phyloP scores from a whole-genome alignment of 495 filamentous ascomycete species.

The Margaritispora aquatica region DNA sequence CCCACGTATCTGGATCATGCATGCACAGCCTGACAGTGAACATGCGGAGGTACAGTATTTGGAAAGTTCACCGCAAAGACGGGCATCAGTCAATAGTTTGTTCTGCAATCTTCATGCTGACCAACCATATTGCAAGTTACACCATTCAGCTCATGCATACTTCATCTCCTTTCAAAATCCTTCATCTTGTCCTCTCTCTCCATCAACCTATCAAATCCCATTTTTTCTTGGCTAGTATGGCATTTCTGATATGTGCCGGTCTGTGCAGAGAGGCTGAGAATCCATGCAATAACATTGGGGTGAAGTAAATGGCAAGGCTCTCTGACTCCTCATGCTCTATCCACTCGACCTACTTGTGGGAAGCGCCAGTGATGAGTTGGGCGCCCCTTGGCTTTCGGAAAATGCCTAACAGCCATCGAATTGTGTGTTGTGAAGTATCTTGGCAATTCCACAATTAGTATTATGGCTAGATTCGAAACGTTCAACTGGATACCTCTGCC shows the following conservation, averaged over 20 bases:
- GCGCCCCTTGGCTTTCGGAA: background rate
- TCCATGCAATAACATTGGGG: background rate
- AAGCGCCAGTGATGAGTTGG: background rate
- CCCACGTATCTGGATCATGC: too few species aligned
- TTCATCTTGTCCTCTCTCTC: background rate
- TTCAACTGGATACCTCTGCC: background rate
- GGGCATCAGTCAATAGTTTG: too few species aligned
- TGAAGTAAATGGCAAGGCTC: background rate
- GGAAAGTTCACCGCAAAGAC: too few species aligned
- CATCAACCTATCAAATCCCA: background rate
- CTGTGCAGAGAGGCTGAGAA: background rate
- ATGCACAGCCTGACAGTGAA: background rate
- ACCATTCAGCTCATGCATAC: background rate
- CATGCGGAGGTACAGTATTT: too few species aligned
- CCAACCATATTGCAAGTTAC: background rate
- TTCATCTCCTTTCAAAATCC: background rate
- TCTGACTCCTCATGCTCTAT: background rate
- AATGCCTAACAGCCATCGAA: background rate
- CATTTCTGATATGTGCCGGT: background rate
- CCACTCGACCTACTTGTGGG: background rate
- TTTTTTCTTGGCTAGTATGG: background rate
- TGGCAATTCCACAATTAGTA: background rate
- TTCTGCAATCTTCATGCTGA: background rate
- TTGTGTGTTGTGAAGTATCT: background rate
- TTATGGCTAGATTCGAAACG: background rate